These are phyloP conservation scores for Aristolochia fimbriata DNA, from an alignment of 164 flowering plant genomes.

Conservation along the genomic window DNA sequence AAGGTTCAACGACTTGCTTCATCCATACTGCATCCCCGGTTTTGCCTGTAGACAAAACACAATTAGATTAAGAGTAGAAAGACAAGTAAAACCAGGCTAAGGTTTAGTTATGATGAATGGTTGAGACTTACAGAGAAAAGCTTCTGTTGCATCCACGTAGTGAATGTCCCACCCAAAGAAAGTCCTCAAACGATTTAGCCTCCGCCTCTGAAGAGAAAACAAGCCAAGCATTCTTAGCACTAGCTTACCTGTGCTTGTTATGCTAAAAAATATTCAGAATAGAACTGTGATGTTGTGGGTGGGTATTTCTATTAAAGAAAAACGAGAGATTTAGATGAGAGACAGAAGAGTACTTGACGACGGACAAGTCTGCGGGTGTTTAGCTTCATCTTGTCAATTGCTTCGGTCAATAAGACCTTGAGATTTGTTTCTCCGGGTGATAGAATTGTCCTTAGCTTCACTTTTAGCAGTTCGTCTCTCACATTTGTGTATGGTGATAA, in stretches of 20 bases:
- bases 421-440: slow-evolving; percentile 17
- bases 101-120: not conserved
- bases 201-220: slow-evolving; percentile 54
- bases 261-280: no score
- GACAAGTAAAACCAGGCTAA: not conserved
- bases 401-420: slow-evolving; percentile 39
- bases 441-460: slow-evolving; percentile 22
- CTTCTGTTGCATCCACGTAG: no score
- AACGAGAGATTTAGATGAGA: not conserved
- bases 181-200: slow-evolving; percentile 49
- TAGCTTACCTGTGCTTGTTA: no score
- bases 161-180: slow-evolving; percentile 38
- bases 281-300: not conserved
- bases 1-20: slow-evolving; percentile 50
- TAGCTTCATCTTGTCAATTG: slow-evolving; percentile 56
- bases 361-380: slow-evolving; percentile 89
- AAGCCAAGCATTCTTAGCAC: no score
- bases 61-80: not conserved
- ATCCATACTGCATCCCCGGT: slow-evolving; percentile 47
- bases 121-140: no score
- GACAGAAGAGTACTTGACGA: slow-evolving; percentile 50
- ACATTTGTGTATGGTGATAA: slow-evolving; percentile 1
- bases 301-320: not conserved
- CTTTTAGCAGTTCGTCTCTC: slow-evolving; percentile 14
- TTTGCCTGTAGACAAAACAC: slow-evolving; percentile 20